Percentiles rank a stretch among this genome's conserved stretches.
phyloP scores from a whole-genome alignment of 1,284 basidiomycete genomes.

The Vanrija pseudolonga region DNA sequence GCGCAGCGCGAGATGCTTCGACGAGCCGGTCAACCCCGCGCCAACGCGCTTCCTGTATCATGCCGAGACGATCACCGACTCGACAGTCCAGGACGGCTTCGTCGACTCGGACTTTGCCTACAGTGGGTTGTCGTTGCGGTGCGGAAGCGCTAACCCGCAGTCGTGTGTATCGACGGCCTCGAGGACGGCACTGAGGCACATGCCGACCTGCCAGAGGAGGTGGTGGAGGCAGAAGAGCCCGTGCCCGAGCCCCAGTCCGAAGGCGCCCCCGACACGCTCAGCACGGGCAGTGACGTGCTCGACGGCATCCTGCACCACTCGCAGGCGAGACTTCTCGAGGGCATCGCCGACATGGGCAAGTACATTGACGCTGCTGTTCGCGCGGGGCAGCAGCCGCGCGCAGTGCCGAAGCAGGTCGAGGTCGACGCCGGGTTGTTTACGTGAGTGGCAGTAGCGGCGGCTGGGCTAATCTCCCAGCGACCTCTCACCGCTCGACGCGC shows the following conservation, averaged over 20 bases:
- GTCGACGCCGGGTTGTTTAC: neutral
- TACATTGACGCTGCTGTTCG: slow-evolving; percentile 31
- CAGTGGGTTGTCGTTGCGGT: slow-evolving; percentile 28
- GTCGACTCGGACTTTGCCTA: slow-evolving; percentile 47
- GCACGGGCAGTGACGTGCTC: slow-evolving; percentile 38
- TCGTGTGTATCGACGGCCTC: slow-evolving; percentile 37
- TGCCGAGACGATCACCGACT: slow-evolving; percentile 28
- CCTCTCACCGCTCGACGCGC: neutral
- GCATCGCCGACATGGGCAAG: slow-evolving; percentile 35
- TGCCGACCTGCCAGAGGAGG: neutral
- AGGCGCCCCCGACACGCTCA: neutral
- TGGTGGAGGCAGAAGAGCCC: neutral
- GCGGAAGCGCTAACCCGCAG: slow-evolving; percentile 16
- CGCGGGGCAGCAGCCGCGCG: neutral
- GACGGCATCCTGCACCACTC: slow-evolving; percentile 47
- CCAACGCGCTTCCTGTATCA: slow-evolving; percentile 44
- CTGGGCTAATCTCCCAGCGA: neutral
- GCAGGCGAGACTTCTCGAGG: slow-evolving; percentile 45
- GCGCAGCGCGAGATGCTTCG: slow-evolving; percentile 44
- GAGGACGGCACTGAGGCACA: slow-evolving; percentile 5
- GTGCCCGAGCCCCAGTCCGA: neutral
- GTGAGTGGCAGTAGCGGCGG: neutral
- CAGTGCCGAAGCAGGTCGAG: neutral
- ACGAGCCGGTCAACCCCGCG: slow-evolving; percentile 44
- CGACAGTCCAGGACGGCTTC: slow-evolving; percentile 43